Base-by-base conservation (phyloP, 75 land plant species). In the Pseudotsuga menziesii region DNA sequence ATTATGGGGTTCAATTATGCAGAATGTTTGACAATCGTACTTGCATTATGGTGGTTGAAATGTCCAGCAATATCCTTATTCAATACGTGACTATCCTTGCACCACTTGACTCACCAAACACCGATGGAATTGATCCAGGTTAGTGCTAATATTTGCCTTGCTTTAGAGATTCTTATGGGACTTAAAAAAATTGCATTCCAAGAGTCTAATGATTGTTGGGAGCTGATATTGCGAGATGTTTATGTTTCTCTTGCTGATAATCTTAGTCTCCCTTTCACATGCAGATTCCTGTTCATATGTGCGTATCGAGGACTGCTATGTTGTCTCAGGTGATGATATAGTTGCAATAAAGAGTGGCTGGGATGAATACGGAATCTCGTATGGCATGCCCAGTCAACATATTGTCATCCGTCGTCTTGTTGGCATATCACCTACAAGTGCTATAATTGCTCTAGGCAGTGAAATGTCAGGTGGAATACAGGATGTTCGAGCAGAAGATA, bases 291-390 rank as follows among this genome's bases (percentile, higher is more conserved):
- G 93, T 71, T 86, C 86, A 32, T 76, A 88, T 70, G 90, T 89
- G 26, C 54, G 82, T 54, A 91, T 91, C 56, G 84, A 86, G 74
- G 91, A 88, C 81, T 81, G 84, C 66, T 88, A 86, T 83, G 87
- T 91, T 4, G 86, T 79, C 52, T 86, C 85, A 5, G 93, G 93
- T 26, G 91, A 91, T 75, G 93, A 91, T 57, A 81, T 85, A 64
- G 62, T 91, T 17, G 91, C 93, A 14, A 82, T 91, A 39, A 91
- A 91, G 83, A 91, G 93, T 77, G 93, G 93, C 0, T 91, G 90
- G 93, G 93, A 91, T 64, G 85, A 88, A 78, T 88, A 91, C 66
- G 93, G 91, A 3, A 88, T 91, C 15, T 52, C 76, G 0, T 80
- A 26, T 58, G 83, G 78, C 36, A 91, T 83, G 80, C 93, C 93